Percentiles rank a stretch among this genome's conserved stretches.
Conservation (phyloP, 2,329 filamentous ascomycete genomes). For the Calcarisporium arbuscula region DNA sequence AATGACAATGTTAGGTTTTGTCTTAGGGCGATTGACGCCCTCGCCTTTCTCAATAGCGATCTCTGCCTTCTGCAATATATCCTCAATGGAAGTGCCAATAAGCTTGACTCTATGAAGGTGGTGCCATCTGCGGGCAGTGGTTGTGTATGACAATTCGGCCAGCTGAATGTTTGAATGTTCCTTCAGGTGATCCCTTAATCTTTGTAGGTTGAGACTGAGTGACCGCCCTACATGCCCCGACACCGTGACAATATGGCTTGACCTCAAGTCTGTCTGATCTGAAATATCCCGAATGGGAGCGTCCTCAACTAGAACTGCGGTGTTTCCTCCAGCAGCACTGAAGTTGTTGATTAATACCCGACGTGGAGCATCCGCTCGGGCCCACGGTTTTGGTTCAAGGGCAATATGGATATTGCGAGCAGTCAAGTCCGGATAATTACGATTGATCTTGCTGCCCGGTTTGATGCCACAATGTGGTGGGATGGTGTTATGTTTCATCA, state of each 20-base stretch:
- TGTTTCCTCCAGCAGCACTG: slow-evolving; percentile 66
- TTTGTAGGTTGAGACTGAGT: too few relatives aligned
- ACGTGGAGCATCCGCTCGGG: slow-evolving; percentile 31
- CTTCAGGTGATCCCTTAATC: too few relatives aligned
- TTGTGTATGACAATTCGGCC: slow-evolving; percentile 55
- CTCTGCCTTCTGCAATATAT: slow-evolving; percentile 18
- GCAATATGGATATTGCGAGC: slow-evolving; percentile 51
- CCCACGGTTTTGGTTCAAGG: slow-evolving; percentile 41
- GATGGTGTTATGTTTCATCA: slow-evolving; percentile 56
- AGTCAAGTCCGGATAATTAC: slow-evolving; percentile 49
- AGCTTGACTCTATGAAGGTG: slow-evolving; percentile 50
- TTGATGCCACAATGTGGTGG: slow-evolving; percentile 63
- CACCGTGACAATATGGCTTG: not conserved
- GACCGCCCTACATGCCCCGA: too few relatives aligned
- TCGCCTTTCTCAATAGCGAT: slow-evolving; percentile 13
- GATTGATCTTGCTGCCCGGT: slow-evolving; percentile 43
- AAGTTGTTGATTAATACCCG: slow-evolving; percentile 61
- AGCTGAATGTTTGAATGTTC: too few relatives aligned
- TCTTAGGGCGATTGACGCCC: slow-evolving; percentile 24
- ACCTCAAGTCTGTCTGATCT: not conserved
- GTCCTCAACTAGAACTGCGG: slow-evolving; percentile 56
- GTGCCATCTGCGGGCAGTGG: slow-evolving; percentile 57
- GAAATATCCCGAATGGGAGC: too few relatives aligned
- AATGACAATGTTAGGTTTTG: slow-evolving; percentile 30
- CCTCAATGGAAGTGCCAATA: slow-evolving; percentile 22